Conservation (phyloP, 768 basidiomycete species). For the Trametes maxima region DNA sequence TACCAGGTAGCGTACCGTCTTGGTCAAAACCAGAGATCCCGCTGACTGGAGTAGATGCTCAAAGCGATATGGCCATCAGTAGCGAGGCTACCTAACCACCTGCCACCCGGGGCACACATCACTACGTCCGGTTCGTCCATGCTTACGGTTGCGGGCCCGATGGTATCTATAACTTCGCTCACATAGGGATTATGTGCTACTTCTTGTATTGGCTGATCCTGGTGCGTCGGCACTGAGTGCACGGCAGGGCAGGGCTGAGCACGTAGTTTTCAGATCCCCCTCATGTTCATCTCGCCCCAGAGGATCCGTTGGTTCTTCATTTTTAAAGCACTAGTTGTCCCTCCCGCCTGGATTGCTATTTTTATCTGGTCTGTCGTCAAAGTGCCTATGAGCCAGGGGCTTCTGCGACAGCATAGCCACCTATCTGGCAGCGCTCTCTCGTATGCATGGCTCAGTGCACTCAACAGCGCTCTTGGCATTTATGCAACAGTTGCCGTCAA, state of each 20-base stretch:
- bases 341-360: conserved; percentile 53
- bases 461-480: conserved; percentile 78
- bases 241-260: background rate
- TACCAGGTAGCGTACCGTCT: conserved; percentile 45
- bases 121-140: conserved; percentile 49
- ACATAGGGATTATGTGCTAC: conserved; percentile 62
- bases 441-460: conserved; percentile 77
- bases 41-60: conserved; percentile 46
- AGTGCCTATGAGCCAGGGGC: conserved; percentile 57
- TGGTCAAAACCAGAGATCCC: too few species aligned
- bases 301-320: conserved; percentile 77
- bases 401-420: conserved; percentile 53
- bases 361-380: conserved; percentile 80
- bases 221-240: conserved; percentile 4
- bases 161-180: too few species aligned
- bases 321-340: conserved; percentile 54
- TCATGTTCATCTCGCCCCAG: conserved; percentile 77
- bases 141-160: too few species aligned
- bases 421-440: conserved; percentile 54
- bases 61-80: conserved; percentile 84
- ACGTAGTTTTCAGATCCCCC: conserved; percentile 50
- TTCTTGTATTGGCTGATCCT: conserved; percentile 76
- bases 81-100: conserved; percentile 61
- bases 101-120: conserved; percentile 59
- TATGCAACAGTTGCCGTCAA: conserved; percentile 77